Evolutionary conservation across 208 protist species (phyloP), one percentile per base, ranked within the genome.

Genomic region (Leishmania tropica): DNA sequence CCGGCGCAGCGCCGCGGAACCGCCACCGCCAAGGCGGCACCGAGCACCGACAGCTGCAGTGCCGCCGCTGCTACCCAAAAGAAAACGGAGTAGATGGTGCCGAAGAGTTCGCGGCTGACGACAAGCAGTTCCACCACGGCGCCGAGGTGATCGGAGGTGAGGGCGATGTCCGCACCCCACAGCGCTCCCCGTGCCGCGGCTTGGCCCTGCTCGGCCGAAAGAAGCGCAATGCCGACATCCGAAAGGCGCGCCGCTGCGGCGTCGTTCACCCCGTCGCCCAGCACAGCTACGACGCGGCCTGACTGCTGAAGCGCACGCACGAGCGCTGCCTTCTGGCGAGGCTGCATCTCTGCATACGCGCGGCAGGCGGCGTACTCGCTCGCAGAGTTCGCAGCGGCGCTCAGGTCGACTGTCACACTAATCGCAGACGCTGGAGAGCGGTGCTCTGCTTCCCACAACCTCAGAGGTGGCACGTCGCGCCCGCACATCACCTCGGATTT

Each of bases 181-280:
- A 82, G 45, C 64, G 78, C 64, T 0, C 77, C 78, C n/a, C 75
- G 40, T 17, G 45, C n/a, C 3, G 85, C 21, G 10, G 35, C 28
- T 28, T 37, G 24, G 1, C 58, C 73, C 28, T 64, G 45, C 40
- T 81, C 76, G 8, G 80, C 56, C 7, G 90, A 87, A 7, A 99
- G 93, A 8, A 84, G 54, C 51, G 98, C 97, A 81, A 99, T 90
- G 76, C 97, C 96, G 80, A 99, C 95, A 85, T 99, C 89, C 53
- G 98, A 91, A 45, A 91, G 85, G 76, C 98, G 98, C 54, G 99
- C 75, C 17, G 98, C 97, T 67, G 97, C 97, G 13, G 96, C 93
- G 86, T 99, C 98, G 89, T 99, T 99, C 0, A 99, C 89, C 74
- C 99, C 99, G 91, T 99, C 98, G 70, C 98, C 99, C 54, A 98